These are phyloP conservation scores for Auriscalpium vulgare DNA, from an alignment of 768 basidiomycete genomes.

Conservation along the genomic window DNA sequence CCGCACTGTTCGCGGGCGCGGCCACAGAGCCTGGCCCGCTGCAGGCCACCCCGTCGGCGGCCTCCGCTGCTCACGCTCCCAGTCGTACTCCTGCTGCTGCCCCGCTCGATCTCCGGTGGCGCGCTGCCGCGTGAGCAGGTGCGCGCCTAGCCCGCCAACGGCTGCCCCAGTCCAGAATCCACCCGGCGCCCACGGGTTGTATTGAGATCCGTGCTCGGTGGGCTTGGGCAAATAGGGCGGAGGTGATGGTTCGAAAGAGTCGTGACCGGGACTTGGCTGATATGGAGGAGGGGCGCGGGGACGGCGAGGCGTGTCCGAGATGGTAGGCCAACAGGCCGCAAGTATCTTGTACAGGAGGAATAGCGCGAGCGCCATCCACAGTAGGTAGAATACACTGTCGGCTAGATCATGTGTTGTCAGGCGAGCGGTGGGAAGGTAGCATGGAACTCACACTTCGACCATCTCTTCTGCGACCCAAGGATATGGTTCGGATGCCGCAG, in stretches of 20 bases:
- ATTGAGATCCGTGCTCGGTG: constrained; percentile 16
- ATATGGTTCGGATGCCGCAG: constrained; percentile 14
- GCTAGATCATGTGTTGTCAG: background rate
- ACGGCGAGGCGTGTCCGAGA: constrained; percentile 21
- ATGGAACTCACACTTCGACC: constrained; percentile 6
- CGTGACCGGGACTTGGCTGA: constrained; percentile 17
- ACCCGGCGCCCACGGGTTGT: background rate
- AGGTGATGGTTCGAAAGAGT: constrained; percentile 53
- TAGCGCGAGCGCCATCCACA: constrained; percentile 47
- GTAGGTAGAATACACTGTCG: constrained; percentile 31
- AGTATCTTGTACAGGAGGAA: constrained; percentile 54
- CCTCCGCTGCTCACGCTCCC: constrained; percentile 38
- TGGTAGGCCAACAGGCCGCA: constrained; percentile 39
- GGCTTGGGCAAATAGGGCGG: constrained; percentile 39
- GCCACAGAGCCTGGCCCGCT: constrained; percentile 5
- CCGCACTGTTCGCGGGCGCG: constrained; percentile 19
- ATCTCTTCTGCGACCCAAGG: constrained; percentile 2
- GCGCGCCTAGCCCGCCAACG: constrained; percentile 61
- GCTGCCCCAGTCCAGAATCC: constrained; percentile 77
- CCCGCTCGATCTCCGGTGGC: constrained; percentile 21
- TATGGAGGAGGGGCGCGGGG: constrained; percentile 19
- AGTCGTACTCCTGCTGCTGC: constrained; percentile 37
- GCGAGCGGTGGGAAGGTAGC: constrained; percentile 2
- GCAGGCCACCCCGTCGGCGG: background rate
- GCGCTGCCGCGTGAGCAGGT: constrained; percentile 33